A percentile compares a stretch with the other conserved stretches of the same genome.
These are phyloP conservation scores for Beauveria brongniartii DNA, from an alignment of 2,329 filamentous ascomycete species.

Conservation along the genomic window DNA sequence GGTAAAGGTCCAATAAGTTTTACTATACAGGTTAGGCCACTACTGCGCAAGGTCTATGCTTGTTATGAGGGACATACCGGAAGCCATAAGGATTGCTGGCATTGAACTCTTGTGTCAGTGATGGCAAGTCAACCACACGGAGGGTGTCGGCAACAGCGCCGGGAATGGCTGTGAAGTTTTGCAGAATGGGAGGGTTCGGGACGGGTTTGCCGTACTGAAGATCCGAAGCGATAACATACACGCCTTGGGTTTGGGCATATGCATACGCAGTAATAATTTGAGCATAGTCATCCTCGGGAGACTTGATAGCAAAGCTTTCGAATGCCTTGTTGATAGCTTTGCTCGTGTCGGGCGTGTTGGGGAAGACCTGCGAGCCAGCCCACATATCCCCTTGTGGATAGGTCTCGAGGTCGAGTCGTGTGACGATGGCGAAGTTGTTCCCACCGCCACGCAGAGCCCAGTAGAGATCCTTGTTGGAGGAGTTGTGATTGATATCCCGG, in stretches of 20 bases:
- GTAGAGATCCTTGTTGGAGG: slow-evolving; percentile 42
- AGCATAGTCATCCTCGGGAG: slow-evolving; percentile 16
- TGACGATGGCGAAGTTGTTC: slow-evolving; percentile 49
- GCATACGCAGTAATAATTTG: slow-evolving; percentile 18
- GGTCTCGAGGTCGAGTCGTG: slow-evolving; percentile 36
- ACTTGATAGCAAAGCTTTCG: slow-evolving; percentile 15
- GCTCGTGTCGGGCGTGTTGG: slow-evolving; percentile 19
- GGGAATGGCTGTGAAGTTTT: slow-evolving; percentile 16
- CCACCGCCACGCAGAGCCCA: slow-evolving; percentile 50
- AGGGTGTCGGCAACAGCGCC: slow-evolving; percentile 15
- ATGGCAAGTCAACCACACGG: slow-evolving; percentile 14
- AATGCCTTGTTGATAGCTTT: slow-evolving; percentile 17
- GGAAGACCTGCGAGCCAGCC: slow-evolving; percentile 27
- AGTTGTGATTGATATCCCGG: slow-evolving; percentile 30
- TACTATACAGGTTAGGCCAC: slow-evolving; percentile 3
- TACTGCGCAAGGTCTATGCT: not conserved
- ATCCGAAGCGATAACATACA: slow-evolving; percentile 16
- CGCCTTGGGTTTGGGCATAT: slow-evolving; percentile 13
- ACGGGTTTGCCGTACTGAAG: slow-evolving; percentile 16
- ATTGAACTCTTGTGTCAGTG: slow-evolving; percentile 17
- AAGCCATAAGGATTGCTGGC: slow-evolving; percentile 17
- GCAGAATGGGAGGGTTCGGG: slow-evolving; percentile 14
- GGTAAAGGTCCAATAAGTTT: slow-evolving; percentile 19
- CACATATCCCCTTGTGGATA: slow-evolving; percentile 29
- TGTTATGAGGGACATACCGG: slow-evolving; percentile 12